Percentiles rank a stretch among this genome's conserved stretches.
These are phyloP conservation scores for Cnidoscolus chayamansa DNA, from an alignment of 441 rosid species.

Conservation along the genomic window DNA sequence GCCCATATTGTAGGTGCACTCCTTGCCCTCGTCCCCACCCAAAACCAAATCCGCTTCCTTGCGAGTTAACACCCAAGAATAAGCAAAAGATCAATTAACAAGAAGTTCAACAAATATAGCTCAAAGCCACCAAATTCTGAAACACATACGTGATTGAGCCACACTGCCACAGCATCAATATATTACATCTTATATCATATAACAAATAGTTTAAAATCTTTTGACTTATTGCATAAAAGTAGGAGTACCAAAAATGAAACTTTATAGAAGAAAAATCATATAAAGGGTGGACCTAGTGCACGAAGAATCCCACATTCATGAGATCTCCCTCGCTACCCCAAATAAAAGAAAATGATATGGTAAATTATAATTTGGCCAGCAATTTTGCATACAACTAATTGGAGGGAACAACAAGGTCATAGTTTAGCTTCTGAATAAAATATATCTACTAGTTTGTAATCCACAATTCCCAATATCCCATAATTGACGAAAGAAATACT, in stretches of 20 bases:
- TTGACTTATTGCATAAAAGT: not conserved
- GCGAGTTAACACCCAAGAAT: conserved; percentile 4
- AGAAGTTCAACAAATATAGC: not conserved
- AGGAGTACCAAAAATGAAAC: not conserved
- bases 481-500: not conserved
- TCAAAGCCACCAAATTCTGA: not conserved
- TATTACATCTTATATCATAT: not conserved
- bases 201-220: not conserved
- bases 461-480: not conserved
- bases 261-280: too few relatives aligned
- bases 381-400: not conserved
- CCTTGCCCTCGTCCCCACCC: conserved; percentile 96
- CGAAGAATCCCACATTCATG: too few relatives aligned
- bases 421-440: not conserved
- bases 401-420: not conserved
- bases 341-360: not conserved
- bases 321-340: too few relatives aligned
- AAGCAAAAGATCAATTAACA: not conserved
- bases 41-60: conserved; percentile 92
- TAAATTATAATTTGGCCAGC: not conserved
- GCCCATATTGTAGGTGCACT: conserved; percentile 77
- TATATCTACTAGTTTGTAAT: not conserved
- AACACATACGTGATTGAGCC: not conserved
- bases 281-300: too few relatives aligned
- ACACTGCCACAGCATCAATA: not conserved